phyloP scores from a whole-genome alignment of 495 filamentous ascomycete genomes.

The Aspergillus biplanus region DNA sequence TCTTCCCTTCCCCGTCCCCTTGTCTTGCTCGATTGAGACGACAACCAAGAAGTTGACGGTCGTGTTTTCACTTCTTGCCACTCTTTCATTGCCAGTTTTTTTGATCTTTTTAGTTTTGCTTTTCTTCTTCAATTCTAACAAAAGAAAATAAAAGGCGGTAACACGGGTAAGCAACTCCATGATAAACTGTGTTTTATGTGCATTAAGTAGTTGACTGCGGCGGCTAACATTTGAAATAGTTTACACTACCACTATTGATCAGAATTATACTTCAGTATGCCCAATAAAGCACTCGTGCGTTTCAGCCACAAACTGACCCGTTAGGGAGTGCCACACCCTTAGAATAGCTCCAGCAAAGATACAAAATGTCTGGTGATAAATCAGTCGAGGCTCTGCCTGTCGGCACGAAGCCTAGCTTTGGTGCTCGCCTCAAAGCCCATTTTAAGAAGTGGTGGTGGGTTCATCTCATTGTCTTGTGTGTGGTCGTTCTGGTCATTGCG shows the following conservation, averaged over 20 bases:
- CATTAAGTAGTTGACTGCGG: neutral
- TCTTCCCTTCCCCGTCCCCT: neutral
- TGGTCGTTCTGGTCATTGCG: conserved; percentile 61
- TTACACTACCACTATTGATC: neutral
- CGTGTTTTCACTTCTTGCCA: conserved; percentile 5
- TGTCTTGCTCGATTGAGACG: conserved; percentile 3
- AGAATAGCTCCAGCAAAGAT: neutral
- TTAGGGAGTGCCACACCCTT: neutral
- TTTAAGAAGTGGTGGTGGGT: conserved; percentile 73
- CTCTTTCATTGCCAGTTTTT: conserved; percentile 8
- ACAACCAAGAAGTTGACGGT: neutral
- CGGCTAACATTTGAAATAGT: neutral
- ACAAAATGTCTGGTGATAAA: conserved; percentile 39
- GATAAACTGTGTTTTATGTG: neutral
- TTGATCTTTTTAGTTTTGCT: neutral
- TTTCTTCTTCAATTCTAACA: neutral
- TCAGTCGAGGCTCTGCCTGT: conserved; percentile 8
- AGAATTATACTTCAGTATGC: conserved; percentile 10
- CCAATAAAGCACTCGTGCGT: neutral
- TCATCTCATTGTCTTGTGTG: conserved; percentile 62
- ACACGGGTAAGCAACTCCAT: neutral
- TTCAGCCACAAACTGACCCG: conserved; percentile 17
- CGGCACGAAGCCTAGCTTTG: conserved; percentile 36
- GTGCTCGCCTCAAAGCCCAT: conserved; percentile 44
- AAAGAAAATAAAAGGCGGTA: neutral